Percentiles rank a stretch among this genome's conserved stretches.
These are phyloP conservation scores for Camelina laxa DNA, from an alignment of 345 rosid genomes.

Conservation along the genomic window DNA sequence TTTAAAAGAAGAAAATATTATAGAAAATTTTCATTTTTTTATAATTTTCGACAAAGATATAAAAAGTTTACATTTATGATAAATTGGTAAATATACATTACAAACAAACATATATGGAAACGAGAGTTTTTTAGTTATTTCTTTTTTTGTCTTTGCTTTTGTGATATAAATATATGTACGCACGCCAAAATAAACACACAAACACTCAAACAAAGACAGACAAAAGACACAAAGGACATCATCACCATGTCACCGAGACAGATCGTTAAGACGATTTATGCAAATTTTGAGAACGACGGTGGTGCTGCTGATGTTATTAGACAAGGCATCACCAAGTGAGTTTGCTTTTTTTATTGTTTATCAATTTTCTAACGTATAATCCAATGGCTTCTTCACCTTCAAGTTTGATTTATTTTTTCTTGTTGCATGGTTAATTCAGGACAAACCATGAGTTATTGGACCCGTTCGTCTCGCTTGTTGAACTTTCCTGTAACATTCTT, in stretches of 20 bases:
- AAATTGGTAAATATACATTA: too few relatives aligned
- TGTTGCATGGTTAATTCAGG: slow-evolving; percentile 48
- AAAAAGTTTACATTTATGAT: too few relatives aligned
- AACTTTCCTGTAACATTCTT: slow-evolving; percentile 61
- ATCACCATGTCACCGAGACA: slow-evolving; percentile 49
- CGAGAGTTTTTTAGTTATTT: too few relatives aligned
- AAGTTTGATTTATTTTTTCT: background rate
- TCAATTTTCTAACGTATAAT: background rate
- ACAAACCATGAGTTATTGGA: slow-evolving; percentile 69
- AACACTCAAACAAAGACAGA: background rate
- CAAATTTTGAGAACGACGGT: slow-evolving; percentile 66
- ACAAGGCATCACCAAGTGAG: slow-evolving; percentile 78
- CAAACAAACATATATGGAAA: too few relatives aligned
- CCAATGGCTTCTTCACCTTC: slow-evolving; percentile 13
- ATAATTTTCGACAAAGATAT: too few relatives aligned
- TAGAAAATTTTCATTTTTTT: too few relatives aligned
- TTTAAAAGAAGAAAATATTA: too few relatives aligned
- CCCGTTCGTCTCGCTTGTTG: slow-evolving; percentile 84
- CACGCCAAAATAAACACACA: too few relatives aligned
- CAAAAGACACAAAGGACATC: background rate
- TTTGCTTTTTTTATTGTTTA: background rate
- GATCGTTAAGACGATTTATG: slow-evolving; percentile 67
- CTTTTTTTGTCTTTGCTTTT: too few relatives aligned
- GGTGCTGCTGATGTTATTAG: slow-evolving; percentile 72
- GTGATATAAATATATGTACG: too few relatives aligned